Evolutionary conservation across 768 basidiomycete genomes (phyloP), one percentile per base, ranked within the genome.

Genomic region (Amanita pallidorosea): DNA sequence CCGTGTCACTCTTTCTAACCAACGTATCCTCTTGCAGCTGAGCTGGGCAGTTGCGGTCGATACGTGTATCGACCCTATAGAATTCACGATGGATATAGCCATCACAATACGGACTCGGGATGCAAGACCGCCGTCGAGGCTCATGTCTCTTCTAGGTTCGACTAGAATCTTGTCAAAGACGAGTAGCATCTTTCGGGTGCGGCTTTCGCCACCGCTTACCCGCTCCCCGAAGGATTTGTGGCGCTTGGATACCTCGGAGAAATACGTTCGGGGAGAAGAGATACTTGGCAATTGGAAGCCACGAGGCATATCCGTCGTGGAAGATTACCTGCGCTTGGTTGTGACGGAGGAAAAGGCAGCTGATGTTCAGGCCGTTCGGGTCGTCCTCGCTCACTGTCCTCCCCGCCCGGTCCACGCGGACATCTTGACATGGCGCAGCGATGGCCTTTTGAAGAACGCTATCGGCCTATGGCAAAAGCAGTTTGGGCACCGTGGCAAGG

Each of bases 231-330:
- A 81, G 62, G 93, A 97, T 55, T 72, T 99, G 12, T 97, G 95
- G 96, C 73, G 93, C 36, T 71, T 98, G 47, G 92, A 99, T 68
- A 97, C 95, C 1, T 83, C 88, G 25, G 87, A 89, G 67, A 94
- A 92, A 63, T 97, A 94, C 65, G 93, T 99, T 0, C 77, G 84
- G 41, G 95, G 95, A 7, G 94, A 98, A 63, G 94, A 97, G 59
- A 65, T 73, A 3, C 73, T 98, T 25, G 81, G 76, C 5, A 65
- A 73, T 17, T 98, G 95, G 94, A 86, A 81, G 57, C 83, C 94
- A 40, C 77, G 94, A 41, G 90, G 94, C 7, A 76, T 97, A 23
- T 84, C 85, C 1, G 82, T 92, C 8, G 85, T 99, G 23, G 83
- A 95, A 56, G 95, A 97, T 61, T 87, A 89, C 61, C 71, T 72